Percentiles rank a stretch among this genome's conserved stretches.
Evolutionary conservation across 1,284 basidiomycete genomes (phyloP).

Genomic region (Grifola frondosa): DNA sequence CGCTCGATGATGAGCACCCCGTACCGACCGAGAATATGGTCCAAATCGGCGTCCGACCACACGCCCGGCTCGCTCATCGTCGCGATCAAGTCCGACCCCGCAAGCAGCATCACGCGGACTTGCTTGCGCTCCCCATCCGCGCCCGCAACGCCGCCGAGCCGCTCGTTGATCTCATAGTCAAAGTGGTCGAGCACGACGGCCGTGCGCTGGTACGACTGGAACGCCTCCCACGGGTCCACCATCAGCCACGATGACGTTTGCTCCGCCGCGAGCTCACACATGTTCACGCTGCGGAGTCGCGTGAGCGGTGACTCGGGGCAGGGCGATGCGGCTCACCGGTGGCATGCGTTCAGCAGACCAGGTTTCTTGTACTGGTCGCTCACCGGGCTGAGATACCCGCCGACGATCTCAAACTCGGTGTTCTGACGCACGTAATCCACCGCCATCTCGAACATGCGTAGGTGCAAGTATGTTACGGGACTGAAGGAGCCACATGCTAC

Average conservation of each 20-base stretch:
- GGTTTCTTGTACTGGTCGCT: slow-evolving; percentile 92
- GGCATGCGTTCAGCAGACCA: slow-evolving; percentile 76
- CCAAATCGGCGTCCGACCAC: slow-evolving; percentile 94
- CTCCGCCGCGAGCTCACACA: slow-evolving; percentile 87
- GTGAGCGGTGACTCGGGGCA: slow-evolving; percentile 25
- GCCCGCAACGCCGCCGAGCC: slow-evolving; percentile 63
- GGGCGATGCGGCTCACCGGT: slow-evolving; percentile 52
- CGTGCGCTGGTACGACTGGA: slow-evolving; percentile 92
- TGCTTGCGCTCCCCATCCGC: slow-evolving; percentile 60
- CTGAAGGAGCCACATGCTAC: slow-evolving; percentile 83
- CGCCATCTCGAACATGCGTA: slow-evolving; percentile 98
- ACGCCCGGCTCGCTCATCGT: slow-evolving; percentile 99
- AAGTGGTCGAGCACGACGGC: slow-evolving; percentile 97
- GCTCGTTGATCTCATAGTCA: slow-evolving; percentile 88
- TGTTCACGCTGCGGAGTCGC: slow-evolving; percentile 61
- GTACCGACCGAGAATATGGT: slow-evolving; percentile 93
- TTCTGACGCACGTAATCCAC: slow-evolving; percentile 93
- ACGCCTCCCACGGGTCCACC: slow-evolving; percentile 97
- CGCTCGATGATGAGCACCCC: slow-evolving; percentile 96
- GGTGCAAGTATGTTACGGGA: slow-evolving; percentile 79
- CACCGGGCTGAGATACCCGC: slow-evolving; percentile 93
- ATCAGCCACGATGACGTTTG: slow-evolving; percentile 82
- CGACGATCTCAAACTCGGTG: slow-evolving; percentile 91
- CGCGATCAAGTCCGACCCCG: slow-evolving; percentile 95
- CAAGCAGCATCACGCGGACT: slow-evolving; percentile 88